A percentile compares a stretch with the other conserved stretches of the same genome.
These are phyloP conservation scores for Aegle marmelos DNA, from an alignment of 345 rosid genomes.

Conservation along the genomic window DNA sequence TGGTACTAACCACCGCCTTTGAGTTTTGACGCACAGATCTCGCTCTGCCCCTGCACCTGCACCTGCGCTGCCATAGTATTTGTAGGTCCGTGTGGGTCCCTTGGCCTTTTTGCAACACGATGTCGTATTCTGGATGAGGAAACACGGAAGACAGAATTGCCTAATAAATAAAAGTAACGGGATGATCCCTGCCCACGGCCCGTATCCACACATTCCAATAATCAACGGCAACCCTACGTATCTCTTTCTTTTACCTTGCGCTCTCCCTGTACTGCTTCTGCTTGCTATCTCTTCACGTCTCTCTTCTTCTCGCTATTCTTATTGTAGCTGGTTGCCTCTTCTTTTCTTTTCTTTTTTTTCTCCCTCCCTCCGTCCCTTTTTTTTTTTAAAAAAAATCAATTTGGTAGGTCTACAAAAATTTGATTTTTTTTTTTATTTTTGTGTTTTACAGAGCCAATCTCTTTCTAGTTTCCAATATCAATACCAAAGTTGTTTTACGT, in stretches of 20 bases:
- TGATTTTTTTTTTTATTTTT: neutral
- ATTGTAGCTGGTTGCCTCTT: constrained; percentile 12
- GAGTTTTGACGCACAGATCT: too few relatives aligned
- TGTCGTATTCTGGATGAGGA: too few relatives aligned
- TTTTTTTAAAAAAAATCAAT: too few relatives aligned
- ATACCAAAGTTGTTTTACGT: neutral
- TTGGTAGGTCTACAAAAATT: neutral
- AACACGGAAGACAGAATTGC: too few relatives aligned
- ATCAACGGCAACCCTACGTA: constrained; percentile 45
- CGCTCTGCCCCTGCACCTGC: too few relatives aligned
- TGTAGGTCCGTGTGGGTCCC: too few relatives aligned
- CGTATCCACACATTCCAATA: constrained; percentile 41
- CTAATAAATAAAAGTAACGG: neutral
- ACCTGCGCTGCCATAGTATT: too few relatives aligned
- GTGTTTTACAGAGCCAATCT: neutral
- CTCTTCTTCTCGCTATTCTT: neutral
- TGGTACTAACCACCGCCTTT: too few relatives aligned
- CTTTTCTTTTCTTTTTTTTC: neutral
- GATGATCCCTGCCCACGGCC: neutral
- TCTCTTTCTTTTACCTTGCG: constrained; percentile 23
- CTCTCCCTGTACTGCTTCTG: neutral
- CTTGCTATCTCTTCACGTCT: neutral
- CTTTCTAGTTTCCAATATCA: too few relatives aligned
- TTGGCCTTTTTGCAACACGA: too few relatives aligned
- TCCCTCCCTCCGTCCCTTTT: neutral